Evolutionary conservation across 768 basidiomycete genomes (phyloP).

Genomic region (Boletellus ananas): DNA sequence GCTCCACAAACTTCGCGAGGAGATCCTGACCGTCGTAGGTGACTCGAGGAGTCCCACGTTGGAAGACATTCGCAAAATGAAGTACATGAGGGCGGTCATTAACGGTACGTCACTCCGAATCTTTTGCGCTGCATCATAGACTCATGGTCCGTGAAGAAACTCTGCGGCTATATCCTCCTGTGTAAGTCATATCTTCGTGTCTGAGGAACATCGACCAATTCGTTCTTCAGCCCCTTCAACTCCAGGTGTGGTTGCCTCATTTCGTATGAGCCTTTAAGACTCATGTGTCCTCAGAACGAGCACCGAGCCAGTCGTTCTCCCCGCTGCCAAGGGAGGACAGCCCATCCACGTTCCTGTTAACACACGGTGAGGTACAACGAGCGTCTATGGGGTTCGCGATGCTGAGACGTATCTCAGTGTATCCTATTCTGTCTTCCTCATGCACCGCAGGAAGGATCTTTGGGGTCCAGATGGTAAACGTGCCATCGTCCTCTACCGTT

Average conservation of each 20-base stretch:
- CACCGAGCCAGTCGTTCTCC: constrained; percentile 19
- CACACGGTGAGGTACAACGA: constrained; percentile 19
- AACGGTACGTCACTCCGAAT: constrained; percentile 21
- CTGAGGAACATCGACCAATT: not conserved
- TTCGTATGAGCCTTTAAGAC: not conserved
- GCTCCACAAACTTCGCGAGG: constrained; percentile 28
- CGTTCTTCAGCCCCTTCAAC: constrained; percentile 23
- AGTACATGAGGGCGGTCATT: constrained; percentile 39
- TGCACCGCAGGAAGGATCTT: constrained; percentile 48
- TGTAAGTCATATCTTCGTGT: constrained; percentile 18
- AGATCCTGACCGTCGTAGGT: constrained; percentile 29
- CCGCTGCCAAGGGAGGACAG: constrained; percentile 19
- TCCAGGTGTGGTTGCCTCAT: constrained; percentile 8
- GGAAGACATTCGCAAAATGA: constrained; percentile 35
- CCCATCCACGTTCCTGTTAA: constrained; percentile 33
- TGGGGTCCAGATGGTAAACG: constrained; percentile 52
- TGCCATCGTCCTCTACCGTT: too few species aligned
- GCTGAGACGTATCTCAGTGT: constrained; percentile 24
- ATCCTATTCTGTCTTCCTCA: constrained; percentile 46
- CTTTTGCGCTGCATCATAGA: not conserved
- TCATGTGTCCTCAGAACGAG: constrained; percentile 19
- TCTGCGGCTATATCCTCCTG: constrained; percentile 28
- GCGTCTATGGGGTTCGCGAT: not conserved
- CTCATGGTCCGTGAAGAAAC: constrained; percentile 22
- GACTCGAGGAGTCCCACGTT: constrained; percentile 26